A percentile compares a stretch with the other conserved stretches of the same genome.
phyloP scores from a whole-genome alignment of 2,329 filamentous ascomycete species.

The Magnaporthiopsis incrustans region DNA sequence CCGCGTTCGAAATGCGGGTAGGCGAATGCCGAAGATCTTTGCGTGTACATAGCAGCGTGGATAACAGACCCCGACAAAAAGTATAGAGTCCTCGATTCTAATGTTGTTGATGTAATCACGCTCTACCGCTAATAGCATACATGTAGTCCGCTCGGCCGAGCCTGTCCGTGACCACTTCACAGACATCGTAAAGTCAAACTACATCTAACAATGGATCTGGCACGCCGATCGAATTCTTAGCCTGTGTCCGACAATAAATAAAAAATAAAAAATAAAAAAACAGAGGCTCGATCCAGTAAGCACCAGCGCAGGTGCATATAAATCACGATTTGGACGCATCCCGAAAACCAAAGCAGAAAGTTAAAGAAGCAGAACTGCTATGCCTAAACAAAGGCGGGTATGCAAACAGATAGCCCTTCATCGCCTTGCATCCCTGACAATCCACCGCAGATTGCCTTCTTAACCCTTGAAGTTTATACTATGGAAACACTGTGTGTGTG shows the following conservation, averaged over 20 bases:
- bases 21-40: not conserved
- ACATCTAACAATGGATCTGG: not conserved
- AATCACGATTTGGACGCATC: not conserved
- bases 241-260: too few relatives aligned
- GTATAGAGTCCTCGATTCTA: not conserved
- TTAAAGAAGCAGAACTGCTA: not conserved
- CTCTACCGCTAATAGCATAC: not conserved
- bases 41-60: too few relatives aligned
- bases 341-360: constrained; percentile 1
- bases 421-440: not conserved
- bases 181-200: not conserved
- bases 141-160: not conserved
- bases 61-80: not conserved
- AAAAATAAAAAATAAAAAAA: too few relatives aligned
- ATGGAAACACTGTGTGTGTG: not conserved
- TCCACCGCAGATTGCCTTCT: not conserved
- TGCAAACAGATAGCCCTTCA: not conserved
- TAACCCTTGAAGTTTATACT: not conserved
- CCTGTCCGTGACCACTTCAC: not conserved
- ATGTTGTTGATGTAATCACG: not conserved
- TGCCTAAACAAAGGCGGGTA: not conserved
- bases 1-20: not conserved
- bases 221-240: not conserved
- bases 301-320: not conserved
- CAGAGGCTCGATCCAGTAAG: not conserved